Conservation (phyloP, 805 yeast species). For the Maudiozyma turicensis region DNA sequence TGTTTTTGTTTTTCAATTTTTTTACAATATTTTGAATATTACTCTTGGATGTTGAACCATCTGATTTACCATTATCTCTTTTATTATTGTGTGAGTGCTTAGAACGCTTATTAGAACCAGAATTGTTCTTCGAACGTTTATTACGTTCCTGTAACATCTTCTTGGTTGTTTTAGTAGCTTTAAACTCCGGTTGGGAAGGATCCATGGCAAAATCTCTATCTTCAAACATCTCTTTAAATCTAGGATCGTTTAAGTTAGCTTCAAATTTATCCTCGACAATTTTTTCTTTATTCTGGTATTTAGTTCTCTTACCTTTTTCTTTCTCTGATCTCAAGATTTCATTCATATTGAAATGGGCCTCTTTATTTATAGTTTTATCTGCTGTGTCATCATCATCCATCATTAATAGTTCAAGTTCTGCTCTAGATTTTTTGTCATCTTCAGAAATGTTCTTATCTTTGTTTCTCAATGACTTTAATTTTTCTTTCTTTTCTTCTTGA, state of each 20-base stretch:
- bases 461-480: constrained; percentile 27
- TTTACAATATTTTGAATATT: constrained; percentile 32
- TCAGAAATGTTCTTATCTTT: constrained; percentile 27
- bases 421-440: constrained; percentile 36
- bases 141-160: constrained; percentile 68
- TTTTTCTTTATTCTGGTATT: constrained; percentile 37
- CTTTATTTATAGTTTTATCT: constrained; percentile 27
- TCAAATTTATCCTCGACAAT: constrained; percentile 48
- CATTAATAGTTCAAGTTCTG: constrained; percentile 57
- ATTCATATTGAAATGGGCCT: constrained; percentile 70
- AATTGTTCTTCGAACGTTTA: constrained; percentile 33
- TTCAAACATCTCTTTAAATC: constrained; percentile 77
- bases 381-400: constrained; percentile 49
- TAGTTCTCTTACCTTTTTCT: constrained; percentile 41
- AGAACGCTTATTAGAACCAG: constrained; percentile 5
- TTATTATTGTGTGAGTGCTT: constrained; percentile 8
- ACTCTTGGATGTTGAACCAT: neutral
- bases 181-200: constrained; percentile 84
- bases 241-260: constrained; percentile 69
- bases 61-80: constrained; percentile 4
- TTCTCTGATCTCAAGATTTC: constrained; percentile 70
- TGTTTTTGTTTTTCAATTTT: constrained; percentile 39
- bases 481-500: constrained; percentile 41
- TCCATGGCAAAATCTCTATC: constrained; percentile 90
- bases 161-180: constrained; percentile 80